Percentiles rank a stretch among this genome's conserved stretches.
Evolutionary conservation across 2,329 filamentous ascomycete species (phyloP).

Genomic region (Ophiostoma pallidulum): DNA sequence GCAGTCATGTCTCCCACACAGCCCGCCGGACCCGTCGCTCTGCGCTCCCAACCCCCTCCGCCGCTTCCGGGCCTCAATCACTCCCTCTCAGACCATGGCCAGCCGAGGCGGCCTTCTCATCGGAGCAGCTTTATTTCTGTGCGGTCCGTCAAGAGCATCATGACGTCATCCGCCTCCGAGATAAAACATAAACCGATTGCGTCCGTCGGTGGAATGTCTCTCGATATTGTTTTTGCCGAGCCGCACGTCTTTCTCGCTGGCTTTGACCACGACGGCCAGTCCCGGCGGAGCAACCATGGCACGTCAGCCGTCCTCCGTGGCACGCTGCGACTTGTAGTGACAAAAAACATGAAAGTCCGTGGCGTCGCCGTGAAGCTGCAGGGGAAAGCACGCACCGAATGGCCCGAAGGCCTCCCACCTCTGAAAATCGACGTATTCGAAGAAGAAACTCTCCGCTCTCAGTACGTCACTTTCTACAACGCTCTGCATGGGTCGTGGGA

Average conservation of each 20-base stretch:
- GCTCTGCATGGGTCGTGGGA: constrained; percentile 54
- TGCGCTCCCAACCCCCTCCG: too few species aligned
- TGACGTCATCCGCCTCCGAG: constrained; percentile 44
- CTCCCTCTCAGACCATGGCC: too few species aligned
- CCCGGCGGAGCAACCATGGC: constrained; percentile 43
- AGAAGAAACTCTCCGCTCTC: constrained; percentile 75
- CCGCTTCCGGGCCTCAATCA: too few species aligned
- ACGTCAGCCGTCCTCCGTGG: constrained; percentile 74
- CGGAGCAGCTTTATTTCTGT: constrained; percentile 43
- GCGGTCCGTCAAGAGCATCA: constrained; percentile 40
- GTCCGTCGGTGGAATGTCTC: constrained; percentile 63
- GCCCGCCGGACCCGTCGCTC: too few species aligned
- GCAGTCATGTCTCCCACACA: constrained; percentile 15
- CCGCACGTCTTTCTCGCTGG: constrained; percentile 72
- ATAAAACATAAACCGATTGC: constrained; percentile 61
- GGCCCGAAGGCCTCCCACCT: constrained; percentile 92
- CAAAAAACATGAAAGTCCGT: constrained; percentile 89
- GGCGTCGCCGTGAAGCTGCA: constrained; percentile 78
- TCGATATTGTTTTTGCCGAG: constrained; percentile 67
- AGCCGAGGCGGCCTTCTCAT: too few species aligned
- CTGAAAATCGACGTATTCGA: constrained; percentile 76
- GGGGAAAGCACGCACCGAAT: constrained; percentile 80
- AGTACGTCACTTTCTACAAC: constrained; percentile 90
- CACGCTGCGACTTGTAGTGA: constrained; percentile 68
- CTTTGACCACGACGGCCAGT: constrained; percentile 61